Base-by-base conservation (phyloP, 2,329 filamentous ascomycete species). In the Diaporthe eres region DNA sequence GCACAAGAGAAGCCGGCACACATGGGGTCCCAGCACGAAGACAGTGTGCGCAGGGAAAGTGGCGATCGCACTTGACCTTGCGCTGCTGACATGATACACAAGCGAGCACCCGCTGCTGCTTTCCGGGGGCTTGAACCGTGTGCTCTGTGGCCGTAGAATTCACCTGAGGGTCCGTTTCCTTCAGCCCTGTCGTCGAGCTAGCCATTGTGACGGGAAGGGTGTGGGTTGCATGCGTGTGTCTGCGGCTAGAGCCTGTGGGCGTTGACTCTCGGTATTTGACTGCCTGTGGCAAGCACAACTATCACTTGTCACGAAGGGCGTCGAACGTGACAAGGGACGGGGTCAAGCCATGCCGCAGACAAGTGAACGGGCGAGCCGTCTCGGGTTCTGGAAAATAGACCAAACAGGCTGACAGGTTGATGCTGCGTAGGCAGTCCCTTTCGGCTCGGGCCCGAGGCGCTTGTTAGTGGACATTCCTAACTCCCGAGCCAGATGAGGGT, bases 1-100 rank as follows among this genome's bases (percentile, higher is more conserved):
- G 78, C 80, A 86, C 75, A 22, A 81, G 75, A 65, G 86, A 75
- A 79, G 86, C 79, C 65, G 87, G 80, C 74, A 85, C 79, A 75
- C 89, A 93, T 58, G 88, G 82, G 0, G 80, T 81, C 0, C 82
- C 78, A 15, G 85, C 81, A 72, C 85, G 88, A 49, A 85, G 78
- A 78, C 92, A 93, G 72, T 88, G 88, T 2, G 85, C 80, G 79
- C 92, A 93, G 3, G 91, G 91, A 77, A 88, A 88, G 31, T 83
- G 86, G 75, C 90, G 89, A 78, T 92, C 88, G 81, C 92, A 93
- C 76, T 89, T 91, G 51, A 93, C 85, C 80, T 93, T 93, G 68
- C 91, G 88, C 78, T 92, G 90, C 79, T 93, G 91, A 77, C 92
- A 94, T 1, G 88, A 85, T 1, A 91, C 82, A 78, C 92, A 94